Evolutionary conservation across 768 basidiomycete species (phyloP).

Genomic region (Daedaleopsis nitida): DNA sequence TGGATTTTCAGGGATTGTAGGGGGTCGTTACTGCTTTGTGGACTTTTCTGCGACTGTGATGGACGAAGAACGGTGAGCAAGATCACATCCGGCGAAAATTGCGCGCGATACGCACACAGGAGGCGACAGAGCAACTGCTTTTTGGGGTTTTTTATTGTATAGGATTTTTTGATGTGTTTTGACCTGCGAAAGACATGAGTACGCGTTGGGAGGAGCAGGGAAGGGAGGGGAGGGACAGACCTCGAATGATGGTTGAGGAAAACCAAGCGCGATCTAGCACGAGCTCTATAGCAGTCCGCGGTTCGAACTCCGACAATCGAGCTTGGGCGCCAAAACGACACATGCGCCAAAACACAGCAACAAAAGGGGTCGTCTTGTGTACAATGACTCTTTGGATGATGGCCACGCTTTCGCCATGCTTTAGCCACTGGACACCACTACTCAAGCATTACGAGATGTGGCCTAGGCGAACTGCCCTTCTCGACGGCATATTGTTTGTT

Average conservation of each 20-base stretch:
- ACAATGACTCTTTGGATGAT: constrained; percentile 5
- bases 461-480: too few species aligned
- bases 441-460: constrained; percentile 8
- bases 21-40: constrained; percentile 93
- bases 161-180: constrained; percentile 57
- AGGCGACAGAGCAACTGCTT: constrained; percentile 79
- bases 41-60: constrained; percentile 70
- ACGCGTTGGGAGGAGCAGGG: constrained; percentile 5
- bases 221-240: constrained; percentile 33
- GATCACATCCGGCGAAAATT: constrained; percentile 21
- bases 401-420: constrained; percentile 12
- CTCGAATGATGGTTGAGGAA: constrained; percentile 70
- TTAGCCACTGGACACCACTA: constrained; percentile 1
- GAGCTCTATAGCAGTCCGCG: constrained; percentile 20
- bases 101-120: constrained; percentile 52
- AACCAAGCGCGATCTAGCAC: constrained; percentile 34
- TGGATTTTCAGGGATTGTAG: constrained; percentile 35
- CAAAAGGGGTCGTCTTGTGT: constrained; percentile 7
- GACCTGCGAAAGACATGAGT: constrained; percentile 39
- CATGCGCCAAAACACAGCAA: constrained; percentile 2
- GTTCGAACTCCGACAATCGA: constrained; percentile 43
- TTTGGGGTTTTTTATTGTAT: constrained; percentile 64
- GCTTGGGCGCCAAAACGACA: constrained; percentile 6
- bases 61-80: constrained; percentile 15
- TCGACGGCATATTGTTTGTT: too few species aligned